These are phyloP conservation scores for Cyamopsis tetragonoloba DNA, from an alignment of 306 rosid species.

Conservation along the genomic window DNA sequence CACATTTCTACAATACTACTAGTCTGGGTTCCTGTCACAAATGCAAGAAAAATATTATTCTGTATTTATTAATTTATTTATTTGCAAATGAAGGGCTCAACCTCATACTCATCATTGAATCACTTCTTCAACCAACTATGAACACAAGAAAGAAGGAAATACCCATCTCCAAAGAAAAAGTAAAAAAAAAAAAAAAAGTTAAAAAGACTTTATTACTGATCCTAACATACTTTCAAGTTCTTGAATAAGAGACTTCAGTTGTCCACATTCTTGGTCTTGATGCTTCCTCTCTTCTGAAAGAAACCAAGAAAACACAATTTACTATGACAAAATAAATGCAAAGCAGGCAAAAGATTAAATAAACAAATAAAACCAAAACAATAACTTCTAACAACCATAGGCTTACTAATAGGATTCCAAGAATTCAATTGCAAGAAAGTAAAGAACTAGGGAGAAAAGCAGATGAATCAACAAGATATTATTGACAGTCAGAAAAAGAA, in stretches of 20 bases:
- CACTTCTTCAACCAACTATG: neutral
- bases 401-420: neutral
- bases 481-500: too few species aligned
- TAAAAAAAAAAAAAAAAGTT: too few species aligned
- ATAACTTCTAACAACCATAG: neutral
- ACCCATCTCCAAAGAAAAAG: neutral
- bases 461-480: too few species aligned
- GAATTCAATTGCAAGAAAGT: too few species aligned
- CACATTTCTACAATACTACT: too few species aligned
- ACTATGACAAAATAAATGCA: slow-evolving; percentile 3
- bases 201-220: neutral
- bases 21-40: too few species aligned
- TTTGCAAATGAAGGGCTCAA: neutral
- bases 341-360: neutral
- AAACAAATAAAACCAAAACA: slow-evolving; percentile 13
- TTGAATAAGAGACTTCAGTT: slow-evolving; percentile 69
- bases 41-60: neutral
- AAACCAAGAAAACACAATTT: slow-evolving; percentile 5
- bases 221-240: slow-evolving; percentile 78
- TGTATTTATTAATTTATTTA: neutral
- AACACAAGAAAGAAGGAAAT: neutral
- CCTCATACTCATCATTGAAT: neutral
- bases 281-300: slow-evolving; percentile 65
- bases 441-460: too few species aligned
- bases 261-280: slow-evolving; percentile 56